phyloP scores from a whole-genome alignment of 164 flowering plant genomes.

The Umbellularia californica region DNA sequence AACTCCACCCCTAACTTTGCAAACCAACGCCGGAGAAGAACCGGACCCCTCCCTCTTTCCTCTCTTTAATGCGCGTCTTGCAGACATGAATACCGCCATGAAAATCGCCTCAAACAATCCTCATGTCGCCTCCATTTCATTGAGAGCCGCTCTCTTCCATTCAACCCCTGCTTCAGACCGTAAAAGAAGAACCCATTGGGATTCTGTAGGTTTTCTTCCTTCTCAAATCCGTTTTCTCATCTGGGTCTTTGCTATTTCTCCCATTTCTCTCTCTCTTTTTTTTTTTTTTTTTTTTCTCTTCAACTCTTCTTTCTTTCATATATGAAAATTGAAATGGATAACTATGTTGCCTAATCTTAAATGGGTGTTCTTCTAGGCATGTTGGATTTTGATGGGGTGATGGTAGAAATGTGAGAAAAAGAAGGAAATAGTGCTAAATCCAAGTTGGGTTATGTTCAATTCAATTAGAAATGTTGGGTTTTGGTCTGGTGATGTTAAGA shows the following conservation, averaged over 20 bases:
- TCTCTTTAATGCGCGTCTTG: background rate
- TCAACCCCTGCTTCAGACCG: conserved; percentile 53
- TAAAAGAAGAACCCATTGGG: conserved; percentile 40
- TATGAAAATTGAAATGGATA: too few species aligned
- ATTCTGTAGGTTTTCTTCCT: conserved; percentile 28
- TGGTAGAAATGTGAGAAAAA: background rate
- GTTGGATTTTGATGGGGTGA: background rate
- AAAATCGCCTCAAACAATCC: conserved; percentile 28
- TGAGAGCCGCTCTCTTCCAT: conserved; percentile 45
- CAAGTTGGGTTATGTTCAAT: too few species aligned
- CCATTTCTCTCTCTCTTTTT: background rate
- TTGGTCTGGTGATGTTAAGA: too few species aligned
- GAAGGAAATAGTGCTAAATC: too few species aligned
- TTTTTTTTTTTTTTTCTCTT: too few species aligned
- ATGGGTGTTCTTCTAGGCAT: background rate
- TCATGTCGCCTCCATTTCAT: conserved; percentile 6
- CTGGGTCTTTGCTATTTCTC: background rate
- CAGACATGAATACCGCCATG: conserved; percentile 12
- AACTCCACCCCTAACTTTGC: too few species aligned
- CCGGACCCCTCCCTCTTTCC: too few species aligned
- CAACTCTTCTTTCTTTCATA: too few species aligned
- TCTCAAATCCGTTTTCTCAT: conserved; percentile 4
- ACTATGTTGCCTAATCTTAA: background rate
- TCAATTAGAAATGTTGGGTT: too few species aligned
- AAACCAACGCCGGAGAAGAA: too few species aligned